A percentile compares a stretch with the other conserved stretches of the same genome.
Conservation (phyloP, 2,329 filamentous ascomycete species). For the Pseudogymnoascus sp. region DNA sequence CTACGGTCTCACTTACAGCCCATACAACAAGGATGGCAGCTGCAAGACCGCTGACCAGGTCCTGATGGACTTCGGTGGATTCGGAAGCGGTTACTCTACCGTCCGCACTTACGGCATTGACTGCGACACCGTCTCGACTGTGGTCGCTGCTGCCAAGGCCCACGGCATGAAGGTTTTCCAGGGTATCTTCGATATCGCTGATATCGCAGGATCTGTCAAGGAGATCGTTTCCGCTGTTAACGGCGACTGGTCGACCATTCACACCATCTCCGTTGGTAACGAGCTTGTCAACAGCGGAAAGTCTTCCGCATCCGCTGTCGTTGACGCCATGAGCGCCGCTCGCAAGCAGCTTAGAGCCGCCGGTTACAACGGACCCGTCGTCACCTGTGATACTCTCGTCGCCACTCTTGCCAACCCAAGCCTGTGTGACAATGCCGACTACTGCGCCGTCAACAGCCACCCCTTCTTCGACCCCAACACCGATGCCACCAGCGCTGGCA, state of each 20-base stretch:
- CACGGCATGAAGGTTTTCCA: constrained; percentile 64
- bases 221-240: constrained; percentile 52
- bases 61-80: constrained; percentile 52
- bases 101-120: constrained; percentile 75
- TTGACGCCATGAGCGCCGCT: constrained; percentile 49
- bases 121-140: constrained; percentile 62
- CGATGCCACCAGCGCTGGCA: constrained; percentile 52
- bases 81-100: constrained; percentile 47
- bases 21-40: constrained; percentile 45
- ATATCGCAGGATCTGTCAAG: constrained; percentile 49
- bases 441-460: constrained; percentile 75
- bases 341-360: constrained; percentile 48
- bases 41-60: constrained; percentile 64
- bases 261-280: constrained; percentile 72
- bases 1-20: constrained; percentile 50
- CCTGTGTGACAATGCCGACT: constrained; percentile 67
- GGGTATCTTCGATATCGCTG: constrained; percentile 60
- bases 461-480: constrained; percentile 70
- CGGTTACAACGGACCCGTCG: constrained; percentile 66
- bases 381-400: constrained; percentile 72
- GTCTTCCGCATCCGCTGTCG: constrained; percentile 45
- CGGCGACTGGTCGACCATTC: constrained; percentile 59
- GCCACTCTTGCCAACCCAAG: constrained; percentile 58
- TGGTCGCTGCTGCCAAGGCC: constrained; percentile 55
- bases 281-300: constrained; percentile 64